Percentiles rank a stretch among this genome's conserved stretches.
Evolutionary conservation across 495 filamentous ascomycete species (phyloP).

Genomic region (Tetracladium setigerum): DNA sequence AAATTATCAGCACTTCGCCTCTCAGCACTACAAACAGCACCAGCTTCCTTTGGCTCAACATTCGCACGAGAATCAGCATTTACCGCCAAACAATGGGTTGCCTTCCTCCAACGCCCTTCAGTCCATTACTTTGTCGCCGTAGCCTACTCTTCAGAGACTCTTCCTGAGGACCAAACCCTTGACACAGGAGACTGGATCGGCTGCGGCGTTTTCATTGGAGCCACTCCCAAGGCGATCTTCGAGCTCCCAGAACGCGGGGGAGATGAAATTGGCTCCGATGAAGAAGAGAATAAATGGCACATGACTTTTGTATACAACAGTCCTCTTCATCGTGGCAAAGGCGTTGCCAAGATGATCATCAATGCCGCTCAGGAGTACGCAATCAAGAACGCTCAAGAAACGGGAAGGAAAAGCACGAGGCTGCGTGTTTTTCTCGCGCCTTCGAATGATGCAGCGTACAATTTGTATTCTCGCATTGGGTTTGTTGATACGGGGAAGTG

Average conservation of each 20-base stretch:
- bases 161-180: constrained; percentile 1
- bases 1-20: constrained; percentile 27
- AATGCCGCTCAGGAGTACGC: constrained; percentile 24
- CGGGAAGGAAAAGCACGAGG: constrained; percentile 8
- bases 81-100: constrained; percentile 22
- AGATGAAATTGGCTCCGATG: constrained; percentile 10
- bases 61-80: constrained; percentile 27
- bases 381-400: constrained; percentile 4
- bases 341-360: constrained; percentile 29
- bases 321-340: constrained; percentile 25
- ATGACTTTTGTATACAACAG: constrained; percentile 30
- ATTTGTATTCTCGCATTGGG: constrained; percentile 26
- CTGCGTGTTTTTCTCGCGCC: constrained; percentile 29
- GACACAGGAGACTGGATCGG: constrained; percentile 25
- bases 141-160: constrained; percentile 15
- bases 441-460: constrained; percentile 23
- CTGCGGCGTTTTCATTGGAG: constrained; percentile 28
- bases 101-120: constrained; percentile 13
- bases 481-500: constrained; percentile 23
- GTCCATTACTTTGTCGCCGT: constrained; percentile 28
- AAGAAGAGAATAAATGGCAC: constrained; percentile 28
- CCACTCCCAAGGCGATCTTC: constrained; percentile 17
- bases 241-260: constrained; percentile 18
- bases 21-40: constrained; percentile 18
- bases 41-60: constrained; percentile 28